Evolutionary conservation across 2,329 filamentous ascomycete species (phyloP).

Genomic region (Colletotrichum falcatum): DNA sequence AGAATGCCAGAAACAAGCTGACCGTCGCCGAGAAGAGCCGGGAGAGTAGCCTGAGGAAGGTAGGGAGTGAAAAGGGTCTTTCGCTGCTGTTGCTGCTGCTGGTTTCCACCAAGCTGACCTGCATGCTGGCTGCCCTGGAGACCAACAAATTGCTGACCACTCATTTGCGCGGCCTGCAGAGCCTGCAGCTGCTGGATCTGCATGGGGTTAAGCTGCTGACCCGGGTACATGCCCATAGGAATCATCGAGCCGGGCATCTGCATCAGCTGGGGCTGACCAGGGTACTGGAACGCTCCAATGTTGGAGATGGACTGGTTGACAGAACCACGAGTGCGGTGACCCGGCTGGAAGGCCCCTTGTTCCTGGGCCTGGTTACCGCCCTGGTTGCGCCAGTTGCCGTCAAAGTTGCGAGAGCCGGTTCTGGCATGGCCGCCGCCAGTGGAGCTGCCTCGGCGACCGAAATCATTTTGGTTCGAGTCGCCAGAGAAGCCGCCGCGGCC

Average conservation of each 20-base stretch:
- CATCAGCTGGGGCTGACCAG: constrained; percentile 86
- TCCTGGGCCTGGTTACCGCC: constrained; percentile 76
- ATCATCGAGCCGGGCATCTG: constrained; percentile 89
- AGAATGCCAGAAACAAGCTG: constrained; percentile 97
- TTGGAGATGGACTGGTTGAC: constrained; percentile 85
- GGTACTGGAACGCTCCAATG: constrained; percentile 90
- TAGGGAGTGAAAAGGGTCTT: constrained; percentile 99
- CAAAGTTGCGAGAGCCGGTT: constrained; percentile 91
- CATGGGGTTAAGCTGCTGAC: constrained; percentile 88
- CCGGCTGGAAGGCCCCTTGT: constrained; percentile 86
- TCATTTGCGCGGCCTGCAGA: constrained; percentile 88
- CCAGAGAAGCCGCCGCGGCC: constrained; percentile 74
- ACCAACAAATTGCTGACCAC: constrained; percentile 78
- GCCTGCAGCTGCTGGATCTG: constrained; percentile 93
- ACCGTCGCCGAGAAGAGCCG: constrained; percentile 89
- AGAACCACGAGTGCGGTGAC: constrained; percentile 87
- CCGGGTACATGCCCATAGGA: constrained; percentile 84
- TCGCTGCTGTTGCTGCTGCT: constrained; percentile 88
- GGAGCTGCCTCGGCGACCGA: constrained; percentile 69
- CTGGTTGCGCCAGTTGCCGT: constrained; percentile 96
- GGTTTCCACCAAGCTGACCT: constrained; percentile 71
- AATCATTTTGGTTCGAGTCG: constrained; percentile 67
- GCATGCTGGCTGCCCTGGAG: constrained; percentile 79
- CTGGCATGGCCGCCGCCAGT: constrained; percentile 82
- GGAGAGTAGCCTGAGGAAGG: constrained; percentile 91